Evolutionary conservation across 2,329 filamentous ascomycete species (phyloP).

Genomic region (Furcasterigmium furcatum): DNA sequence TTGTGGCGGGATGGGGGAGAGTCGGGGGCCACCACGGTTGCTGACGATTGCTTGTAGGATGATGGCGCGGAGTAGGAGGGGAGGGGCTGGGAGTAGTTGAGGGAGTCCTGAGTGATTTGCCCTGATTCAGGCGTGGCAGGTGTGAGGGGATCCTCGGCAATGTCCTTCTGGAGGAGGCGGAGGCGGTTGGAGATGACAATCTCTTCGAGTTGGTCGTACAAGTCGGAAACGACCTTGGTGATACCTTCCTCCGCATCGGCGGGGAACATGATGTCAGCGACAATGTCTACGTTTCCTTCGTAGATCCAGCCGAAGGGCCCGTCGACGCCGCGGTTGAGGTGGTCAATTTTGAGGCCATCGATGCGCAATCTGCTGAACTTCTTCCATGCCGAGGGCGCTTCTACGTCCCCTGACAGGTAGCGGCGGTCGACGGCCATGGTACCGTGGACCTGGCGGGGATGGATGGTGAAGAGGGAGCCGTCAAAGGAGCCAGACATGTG

Average conservation of each 20-base stretch:
- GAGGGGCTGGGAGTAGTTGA: neutral
- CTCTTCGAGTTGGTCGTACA: conserved; percentile 94
- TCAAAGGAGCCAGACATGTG: conserved; percentile 96
- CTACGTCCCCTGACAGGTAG: conserved; percentile 54
- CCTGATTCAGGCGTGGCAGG: conserved; percentile 24
- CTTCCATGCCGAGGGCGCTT: conserved; percentile 78
- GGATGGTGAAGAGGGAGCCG: conserved; percentile 94
- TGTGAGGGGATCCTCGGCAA: conserved; percentile 12
- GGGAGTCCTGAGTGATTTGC: conserved; percentile 25
- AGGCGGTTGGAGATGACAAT: conserved; percentile 79
- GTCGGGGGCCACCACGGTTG: neutral
- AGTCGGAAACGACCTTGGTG: conserved; percentile 91
- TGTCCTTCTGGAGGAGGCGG: conserved; percentile 51
- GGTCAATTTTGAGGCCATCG: conserved; percentile 91
- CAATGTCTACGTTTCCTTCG: conserved; percentile 93
- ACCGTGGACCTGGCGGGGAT: conserved; percentile 86
- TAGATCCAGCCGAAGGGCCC: conserved; percentile 98
- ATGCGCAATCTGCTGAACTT: conserved; percentile 92
- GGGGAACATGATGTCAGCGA: conserved; percentile 93
- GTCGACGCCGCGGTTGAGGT: conserved; percentile 88
- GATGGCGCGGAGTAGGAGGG: neutral
- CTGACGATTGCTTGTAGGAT: neutral
- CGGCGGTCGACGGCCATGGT: conserved; percentile 62
- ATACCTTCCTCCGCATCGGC: conserved; percentile 84
- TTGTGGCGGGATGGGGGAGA: neutral